A percentile compares a stretch with the other conserved stretches of the same genome.
phyloP scores from a whole-genome alignment of 495 filamentous ascomycete species.

The Hyphodiscus hymeniophilus region DNA sequence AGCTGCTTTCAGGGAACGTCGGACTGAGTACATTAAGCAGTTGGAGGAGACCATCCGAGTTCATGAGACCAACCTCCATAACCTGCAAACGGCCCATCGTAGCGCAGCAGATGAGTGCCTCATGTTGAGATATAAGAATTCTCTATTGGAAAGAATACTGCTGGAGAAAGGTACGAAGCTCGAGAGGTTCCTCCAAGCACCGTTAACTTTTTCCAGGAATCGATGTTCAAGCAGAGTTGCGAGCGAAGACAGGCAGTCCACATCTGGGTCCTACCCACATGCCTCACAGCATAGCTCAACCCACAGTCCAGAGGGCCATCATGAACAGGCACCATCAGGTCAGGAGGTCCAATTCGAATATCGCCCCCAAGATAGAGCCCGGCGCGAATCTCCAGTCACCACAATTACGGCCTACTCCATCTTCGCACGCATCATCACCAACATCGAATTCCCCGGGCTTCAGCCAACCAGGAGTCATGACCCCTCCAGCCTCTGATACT shows the following conservation, averaged over 20 bases:
- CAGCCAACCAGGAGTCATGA: slow-evolving; percentile 58
- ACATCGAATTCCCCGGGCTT: slow-evolving; percentile 64
- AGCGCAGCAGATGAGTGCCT: slow-evolving; percentile 94
- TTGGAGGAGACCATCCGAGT: slow-evolving; percentile 95
- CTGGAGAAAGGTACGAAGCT: slow-evolving; percentile 74
- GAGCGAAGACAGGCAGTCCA: slow-evolving; percentile 74
- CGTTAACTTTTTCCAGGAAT: slow-evolving; percentile 52
- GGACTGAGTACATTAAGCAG: slow-evolving; percentile 99
- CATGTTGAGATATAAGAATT: slow-evolving; percentile 98
- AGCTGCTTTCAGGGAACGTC: slow-evolving; percentile 90
- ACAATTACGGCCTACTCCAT: slow-evolving; percentile 69
- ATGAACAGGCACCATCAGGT: slow-evolving; percentile 62
- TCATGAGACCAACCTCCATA: slow-evolving; percentile 88
- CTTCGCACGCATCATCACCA: slow-evolving; percentile 76
- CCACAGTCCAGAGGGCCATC: slow-evolving; percentile 63
- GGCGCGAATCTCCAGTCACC: slow-evolving; percentile 45
- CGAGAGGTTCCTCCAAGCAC: not conserved
- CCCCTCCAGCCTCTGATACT: slow-evolving; percentile 58
- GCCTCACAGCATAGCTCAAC: slow-evolving; percentile 55
- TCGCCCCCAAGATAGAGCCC: slow-evolving; percentile 62
- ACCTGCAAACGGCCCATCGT: slow-evolving; percentile 87
- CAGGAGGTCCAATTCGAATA: slow-evolving; percentile 58
- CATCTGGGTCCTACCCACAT: slow-evolving; percentile 54
- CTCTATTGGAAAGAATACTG: slow-evolving; percentile 85
- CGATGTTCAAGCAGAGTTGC: slow-evolving; percentile 93